Percentiles rank a stretch among this genome's conserved stretches.
Conservation (phyloP, 768 basidiomycete genomes). For the Boletus rubropictus region DNA sequence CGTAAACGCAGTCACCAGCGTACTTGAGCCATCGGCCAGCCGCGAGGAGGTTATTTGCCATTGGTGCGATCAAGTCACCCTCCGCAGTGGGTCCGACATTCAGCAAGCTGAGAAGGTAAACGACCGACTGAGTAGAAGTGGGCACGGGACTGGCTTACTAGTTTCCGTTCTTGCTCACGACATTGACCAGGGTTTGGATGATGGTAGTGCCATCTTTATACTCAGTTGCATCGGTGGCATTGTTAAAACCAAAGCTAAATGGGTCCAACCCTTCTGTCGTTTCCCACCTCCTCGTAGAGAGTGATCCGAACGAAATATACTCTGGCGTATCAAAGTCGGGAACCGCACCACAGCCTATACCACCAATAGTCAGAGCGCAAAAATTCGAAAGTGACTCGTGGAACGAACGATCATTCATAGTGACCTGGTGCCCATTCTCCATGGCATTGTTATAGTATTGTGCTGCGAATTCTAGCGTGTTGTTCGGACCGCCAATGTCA, state of each 20-base stretch:
- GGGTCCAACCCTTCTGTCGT: conserved; percentile 56
- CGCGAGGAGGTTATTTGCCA: conserved; percentile 43
- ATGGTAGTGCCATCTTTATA: conserved; percentile 49
- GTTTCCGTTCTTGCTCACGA: conserved; percentile 60
- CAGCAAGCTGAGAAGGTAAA: conserved; percentile 34
- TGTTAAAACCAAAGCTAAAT: conserved; percentile 44
- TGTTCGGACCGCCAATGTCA: conserved; percentile 50
- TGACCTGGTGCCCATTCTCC: conserved; percentile 41
- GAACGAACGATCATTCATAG: conserved; percentile 37
- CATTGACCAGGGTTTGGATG: conserved; percentile 47
- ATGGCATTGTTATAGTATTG: conserved; percentile 42
- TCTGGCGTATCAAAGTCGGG: conserved; percentile 56
- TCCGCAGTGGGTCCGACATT: conserved; percentile 53
- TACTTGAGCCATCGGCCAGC: conserved; percentile 49
- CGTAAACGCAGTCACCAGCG: conserved; percentile 48
- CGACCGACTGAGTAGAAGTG: background rate
- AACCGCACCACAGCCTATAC: conserved; percentile 41
- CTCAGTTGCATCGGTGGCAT: conserved; percentile 35
- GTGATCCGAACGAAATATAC: conserved; percentile 42
- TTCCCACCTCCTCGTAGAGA: conserved; percentile 49
- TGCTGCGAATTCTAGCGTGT: conserved; percentile 40
- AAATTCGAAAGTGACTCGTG: background rate
- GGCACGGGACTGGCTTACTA: conserved; percentile 34
- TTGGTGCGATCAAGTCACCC: conserved; percentile 46
- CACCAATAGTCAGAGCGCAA: background rate